phyloP scores from a whole-genome alignment of 1,284 basidiomycete species.

The Leccinum angustisporum region DNA sequence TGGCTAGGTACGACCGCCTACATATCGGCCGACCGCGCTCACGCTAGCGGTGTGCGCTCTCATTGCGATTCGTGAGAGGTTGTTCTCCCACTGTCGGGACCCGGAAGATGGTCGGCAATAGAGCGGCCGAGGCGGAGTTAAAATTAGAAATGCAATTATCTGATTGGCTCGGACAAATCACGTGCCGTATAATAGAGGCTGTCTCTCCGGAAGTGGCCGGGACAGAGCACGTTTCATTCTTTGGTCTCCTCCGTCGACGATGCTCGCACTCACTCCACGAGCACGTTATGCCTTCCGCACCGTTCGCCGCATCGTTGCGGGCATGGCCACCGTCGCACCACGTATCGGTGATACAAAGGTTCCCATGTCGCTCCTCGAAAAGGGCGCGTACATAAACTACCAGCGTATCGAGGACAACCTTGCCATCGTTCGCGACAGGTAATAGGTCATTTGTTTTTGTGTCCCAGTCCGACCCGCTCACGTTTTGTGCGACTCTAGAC shows the following conservation, averaged over 20 bases:
- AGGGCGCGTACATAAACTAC: slow-evolving; percentile 92
- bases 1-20: background rate
- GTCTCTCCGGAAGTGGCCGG: slow-evolving; percentile 27
- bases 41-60: background rate
- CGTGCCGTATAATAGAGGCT: slow-evolving; percentile 23
- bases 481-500: slow-evolving; percentile 45
- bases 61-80: background rate
- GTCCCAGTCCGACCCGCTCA: background rate
- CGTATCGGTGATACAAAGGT: slow-evolving; percentile 92
- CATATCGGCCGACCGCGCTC: background rate
- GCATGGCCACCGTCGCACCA: slow-evolving; percentile 77
- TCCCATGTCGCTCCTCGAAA: slow-evolving; percentile 87
- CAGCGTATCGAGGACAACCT: slow-evolving; percentile 97
- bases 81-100: slow-evolving; percentile 11
- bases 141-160: slow-evolving; percentile 21
- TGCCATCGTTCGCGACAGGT: slow-evolving; percentile 79
- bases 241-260: slow-evolving; percentile 40
- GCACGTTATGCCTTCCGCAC: slow-evolving; percentile 59
- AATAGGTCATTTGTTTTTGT: slow-evolving; percentile 33
- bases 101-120: background rate
- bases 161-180: slow-evolving; percentile 31
- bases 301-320: slow-evolving; percentile 59
- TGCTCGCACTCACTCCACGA: slow-evolving; percentile 67
- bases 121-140: slow-evolving; percentile 14
- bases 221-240: slow-evolving; percentile 17